Conservation (phyloP, 768 basidiomycete genomes). For the Suillus fuscotomentosus region DNA sequence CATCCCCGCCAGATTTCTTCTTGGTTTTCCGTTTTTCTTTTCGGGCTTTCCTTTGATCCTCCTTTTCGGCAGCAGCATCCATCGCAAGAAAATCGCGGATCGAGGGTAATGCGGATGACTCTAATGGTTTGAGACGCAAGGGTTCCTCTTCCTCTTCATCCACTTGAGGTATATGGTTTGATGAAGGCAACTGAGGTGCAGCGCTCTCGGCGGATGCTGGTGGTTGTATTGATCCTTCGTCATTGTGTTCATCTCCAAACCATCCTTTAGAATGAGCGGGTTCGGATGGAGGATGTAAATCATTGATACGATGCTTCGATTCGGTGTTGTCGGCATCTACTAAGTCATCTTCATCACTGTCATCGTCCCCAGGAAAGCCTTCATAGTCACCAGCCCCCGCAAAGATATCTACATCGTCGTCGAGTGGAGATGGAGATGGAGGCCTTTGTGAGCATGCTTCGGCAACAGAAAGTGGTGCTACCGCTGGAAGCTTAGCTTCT, state of each 20-base stretch:
- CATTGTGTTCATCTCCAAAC: constrained; percentile 45
- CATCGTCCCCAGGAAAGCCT: constrained; percentile 57
- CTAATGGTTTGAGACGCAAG: constrained; percentile 68
- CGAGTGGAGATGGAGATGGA: constrained; percentile 25
- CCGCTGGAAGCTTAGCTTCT: constrained; percentile 13
- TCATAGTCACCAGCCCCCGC: constrained; percentile 83
- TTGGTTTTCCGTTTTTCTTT: constrained; percentile 71
- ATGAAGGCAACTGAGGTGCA: constrained; percentile 13
- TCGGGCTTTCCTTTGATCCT: constrained; percentile 66
- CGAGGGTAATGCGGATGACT: constrained; percentile 79
- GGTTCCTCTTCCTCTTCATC: constrained; percentile 44
- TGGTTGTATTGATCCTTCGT: neutral
- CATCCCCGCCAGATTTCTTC: constrained; percentile 29
- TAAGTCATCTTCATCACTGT: constrained; percentile 15
- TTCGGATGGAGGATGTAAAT: constrained; percentile 8
- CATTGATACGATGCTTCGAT: neutral
- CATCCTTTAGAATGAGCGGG: constrained; percentile 32
- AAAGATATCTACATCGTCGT: constrained; percentile 85
- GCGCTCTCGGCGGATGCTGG: constrained; percentile 3
- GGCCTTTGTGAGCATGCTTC: constrained; percentile 11
- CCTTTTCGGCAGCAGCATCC: constrained; percentile 64
- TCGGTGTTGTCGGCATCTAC: constrained; percentile 11
- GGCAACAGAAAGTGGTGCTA: constrained; percentile 1
- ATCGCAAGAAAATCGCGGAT: constrained; percentile 80
- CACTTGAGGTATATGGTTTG: constrained; percentile 17